These are phyloP conservation scores for Alternaria brassicicola DNA, from an alignment of 2,329 filamentous ascomycete genomes.

Conservation along the genomic window DNA sequence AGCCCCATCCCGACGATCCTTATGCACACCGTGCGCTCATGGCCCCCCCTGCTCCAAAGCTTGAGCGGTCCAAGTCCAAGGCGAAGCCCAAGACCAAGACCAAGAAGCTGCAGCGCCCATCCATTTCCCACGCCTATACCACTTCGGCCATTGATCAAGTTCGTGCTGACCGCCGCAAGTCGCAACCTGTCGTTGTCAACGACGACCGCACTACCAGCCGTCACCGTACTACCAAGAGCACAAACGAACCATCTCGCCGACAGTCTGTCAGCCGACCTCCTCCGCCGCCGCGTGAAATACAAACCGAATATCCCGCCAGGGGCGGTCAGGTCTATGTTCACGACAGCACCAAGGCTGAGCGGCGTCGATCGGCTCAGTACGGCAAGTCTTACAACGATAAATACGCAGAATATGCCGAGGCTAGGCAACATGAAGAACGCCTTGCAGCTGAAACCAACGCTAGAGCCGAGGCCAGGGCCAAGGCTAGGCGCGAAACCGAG, in stretches of 20 bases:
- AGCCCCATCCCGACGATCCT: slow-evolving; percentile 1
- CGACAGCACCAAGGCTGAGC: slow-evolving; percentile 30
- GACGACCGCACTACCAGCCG: slow-evolving; percentile 17
- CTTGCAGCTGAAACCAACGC: not conserved
- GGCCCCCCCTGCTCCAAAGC: slow-evolving; percentile 33
- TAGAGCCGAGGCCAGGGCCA: slow-evolving; percentile 1
- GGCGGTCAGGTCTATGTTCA: slow-evolving; percentile 33
- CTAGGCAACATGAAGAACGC: not conserved
- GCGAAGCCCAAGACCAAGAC: slow-evolving; percentile 10
- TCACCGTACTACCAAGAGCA: slow-evolving; percentile 20
- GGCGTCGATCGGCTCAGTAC: slow-evolving; percentile 40
- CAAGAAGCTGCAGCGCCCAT: slow-evolving; percentile 23
- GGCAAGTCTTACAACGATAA: slow-evolving; percentile 15
- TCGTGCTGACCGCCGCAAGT: slow-evolving; percentile 14
- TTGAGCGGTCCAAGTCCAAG: slow-evolving; percentile 16
- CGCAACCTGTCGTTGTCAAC: slow-evolving; percentile 24
- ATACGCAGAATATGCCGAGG: slow-evolving; percentile 17
- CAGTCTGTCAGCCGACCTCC: slow-evolving; percentile 41
- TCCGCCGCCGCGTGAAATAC: slow-evolving; percentile 42
- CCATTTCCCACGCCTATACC: slow-evolving; percentile 35
- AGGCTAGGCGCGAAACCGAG: not conserved
- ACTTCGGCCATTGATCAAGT: slow-evolving; percentile 25
- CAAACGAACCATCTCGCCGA: slow-evolving; percentile 28
- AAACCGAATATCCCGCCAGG: slow-evolving; percentile 36
- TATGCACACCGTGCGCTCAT: slow-evolving; percentile 28